Conservation (phyloP, 208 protist genomes). For the Trypanosoma vivax region DNA sequence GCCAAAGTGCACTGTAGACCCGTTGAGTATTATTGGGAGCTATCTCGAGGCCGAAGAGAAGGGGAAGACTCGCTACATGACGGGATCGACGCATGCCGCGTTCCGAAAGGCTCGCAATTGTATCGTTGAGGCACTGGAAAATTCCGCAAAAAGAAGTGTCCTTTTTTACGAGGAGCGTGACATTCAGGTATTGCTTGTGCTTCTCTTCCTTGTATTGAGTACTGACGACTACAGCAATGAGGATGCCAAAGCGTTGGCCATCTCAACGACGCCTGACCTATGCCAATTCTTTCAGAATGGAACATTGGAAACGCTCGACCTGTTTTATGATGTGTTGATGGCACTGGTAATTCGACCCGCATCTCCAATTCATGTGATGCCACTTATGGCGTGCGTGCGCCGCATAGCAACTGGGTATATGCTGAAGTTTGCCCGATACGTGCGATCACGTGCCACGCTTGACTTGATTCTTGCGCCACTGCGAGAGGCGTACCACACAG, state of each 20-base stretch:
- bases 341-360: constrained; percentile 66
- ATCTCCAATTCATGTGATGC: constrained; percentile 75
- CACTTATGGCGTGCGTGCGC: constrained; percentile 69
- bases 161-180: constrained; percentile 80
- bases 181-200: constrained; percentile 72
- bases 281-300: constrained; percentile 65
- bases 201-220: constrained; percentile 80
- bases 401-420: constrained; percentile 73
- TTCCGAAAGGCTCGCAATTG: constrained; percentile 80
- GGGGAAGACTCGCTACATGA: constrained; percentile 57
- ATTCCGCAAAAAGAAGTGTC: constrained; percentile 54
- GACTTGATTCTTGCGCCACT: constrained; percentile 70
- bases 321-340: constrained; percentile 84
- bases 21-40: constrained; percentile 40
- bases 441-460: constrained; percentile 45
- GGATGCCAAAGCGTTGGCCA: constrained; percentile 52
- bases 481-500: constrained; percentile 76
- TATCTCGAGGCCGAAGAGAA: constrained; percentile 66
- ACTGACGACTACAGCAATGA: constrained; percentile 75
- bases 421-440: constrained; percentile 62
- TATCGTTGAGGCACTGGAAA: constrained; percentile 77
- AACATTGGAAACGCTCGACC: constrained; percentile 70
- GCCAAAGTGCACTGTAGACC: constrained; percentile 39
- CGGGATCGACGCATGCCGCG: constrained; percentile 40
- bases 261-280: constrained; percentile 59